Percentiles rank a stretch among this genome's conserved stretches.
phyloP scores from a whole-genome alignment of 2,329 filamentous ascomycete species.

The Conoideocrella luteorostrata region DNA sequence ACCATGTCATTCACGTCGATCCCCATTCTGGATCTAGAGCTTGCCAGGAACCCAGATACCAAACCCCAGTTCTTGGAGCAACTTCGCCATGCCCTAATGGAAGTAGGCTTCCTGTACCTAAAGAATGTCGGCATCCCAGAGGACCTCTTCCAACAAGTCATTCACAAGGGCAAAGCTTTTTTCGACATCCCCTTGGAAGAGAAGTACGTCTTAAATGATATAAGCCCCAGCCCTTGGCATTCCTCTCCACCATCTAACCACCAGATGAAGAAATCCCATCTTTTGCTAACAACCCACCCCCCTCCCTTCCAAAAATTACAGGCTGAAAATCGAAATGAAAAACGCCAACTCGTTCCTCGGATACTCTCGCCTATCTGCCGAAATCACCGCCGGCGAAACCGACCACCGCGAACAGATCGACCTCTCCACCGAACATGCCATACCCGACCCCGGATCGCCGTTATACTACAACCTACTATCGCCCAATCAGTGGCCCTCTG shows the following conservation, averaged over 20 bases:
- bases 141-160: constrained; percentile 57
- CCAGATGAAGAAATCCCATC: no score
- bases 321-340: constrained; percentile 65
- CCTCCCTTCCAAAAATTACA: constrained; percentile 19
- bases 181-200: constrained; percentile 71
- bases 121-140: constrained; percentile 70
- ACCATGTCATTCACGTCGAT: constrained; percentile 66
- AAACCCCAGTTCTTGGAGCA: constrained; percentile 67
- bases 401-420: constrained; percentile 87
- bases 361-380: constrained; percentile 59
- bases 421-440: constrained; percentile 69
- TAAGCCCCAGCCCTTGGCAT: no score
- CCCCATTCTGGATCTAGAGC: constrained; percentile 69
- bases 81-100: constrained; percentile 68
- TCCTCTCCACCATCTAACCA: no score
- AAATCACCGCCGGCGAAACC: constrained; percentile 65
- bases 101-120: constrained; percentile 85
- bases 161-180: constrained; percentile 62
- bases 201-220: constrained; percentile 58
- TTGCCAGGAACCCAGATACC: constrained; percentile 54
- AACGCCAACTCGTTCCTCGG: constrained; percentile 66
- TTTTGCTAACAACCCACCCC: not conserved
- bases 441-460: constrained; percentile 57
- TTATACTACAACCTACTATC: constrained; percentile 68
- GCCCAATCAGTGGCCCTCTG: constrained; percentile 74